Base-by-base conservation (phyloP, 768 basidiomycete genomes). In the Lentinula edodes region DNA sequence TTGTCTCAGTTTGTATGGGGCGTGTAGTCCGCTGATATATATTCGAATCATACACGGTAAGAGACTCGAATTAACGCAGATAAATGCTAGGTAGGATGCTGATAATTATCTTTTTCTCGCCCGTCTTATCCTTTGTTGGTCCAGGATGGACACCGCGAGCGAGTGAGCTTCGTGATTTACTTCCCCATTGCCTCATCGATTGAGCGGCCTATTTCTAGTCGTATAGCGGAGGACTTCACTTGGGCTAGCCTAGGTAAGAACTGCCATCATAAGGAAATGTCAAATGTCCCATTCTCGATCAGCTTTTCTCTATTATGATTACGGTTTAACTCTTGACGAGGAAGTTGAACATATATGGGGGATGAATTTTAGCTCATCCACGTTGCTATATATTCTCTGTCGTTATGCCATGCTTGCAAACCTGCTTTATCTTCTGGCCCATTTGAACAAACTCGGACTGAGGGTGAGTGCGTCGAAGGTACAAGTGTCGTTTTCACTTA, bases 391-490 rank as follows among this genome's bases (percentile, higher is more conserved):
- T 61, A 62, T 71, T 41, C 62, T 71, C 13, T 76, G 72, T 55
- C 73, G 74, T 23, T 76, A 76, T 53, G 73, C 73, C 0, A 65
- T 76, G 52, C 38, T 71, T 5, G 74, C 69, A 3, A 76, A 76
- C 45, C 60, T 75, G 10, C 60, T 75, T 12, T 75, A 71, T 60
- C 66, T 73, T 0, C 64, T 76, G 15, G 70, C 65, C 9, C 68
- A 72, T 1, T 39, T 63, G 1, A 52, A 68, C 32, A 65, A 67
- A 48, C 61, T 73, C 15, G 59, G 51, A 38, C 8, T 59, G 34
- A 59, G 58, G 58, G 58, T 45, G 35, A 59, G 58, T 50, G 38
- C 42, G 13, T 15, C 16, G 7, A 20, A 20, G 38, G 56, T 5
- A 46, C 36, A 12, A 58, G 18, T 16, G 36, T 28, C 28, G 20